phyloP scores from a whole-genome alignment of 139 green algal species.

The Chlamydomonas sp. region DNA sequence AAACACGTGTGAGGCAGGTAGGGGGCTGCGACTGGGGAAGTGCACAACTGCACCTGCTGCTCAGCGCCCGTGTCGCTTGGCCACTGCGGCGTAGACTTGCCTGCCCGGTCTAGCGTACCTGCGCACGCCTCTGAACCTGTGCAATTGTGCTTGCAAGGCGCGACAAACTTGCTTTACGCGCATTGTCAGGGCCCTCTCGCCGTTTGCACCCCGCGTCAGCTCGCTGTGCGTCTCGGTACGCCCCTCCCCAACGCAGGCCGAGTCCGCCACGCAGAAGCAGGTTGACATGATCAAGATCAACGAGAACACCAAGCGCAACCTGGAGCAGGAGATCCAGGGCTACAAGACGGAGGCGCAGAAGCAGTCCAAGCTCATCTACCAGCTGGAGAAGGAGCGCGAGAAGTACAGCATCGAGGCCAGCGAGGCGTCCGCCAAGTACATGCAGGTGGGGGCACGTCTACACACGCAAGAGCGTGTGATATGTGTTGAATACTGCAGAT shows the following conservation, averaged over 20 bases:
- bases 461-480: background rate
- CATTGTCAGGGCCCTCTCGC: too few species aligned
- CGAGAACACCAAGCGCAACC: constrained; percentile 85
- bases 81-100: too few species aligned
- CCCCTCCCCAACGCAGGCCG: constrained; percentile 56
- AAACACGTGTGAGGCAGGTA: too few species aligned
- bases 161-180: too few species aligned
- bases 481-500: too few species aligned
- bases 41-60: too few species aligned
- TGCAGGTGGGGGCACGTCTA: constrained; percentile 48
- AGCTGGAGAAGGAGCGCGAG: constrained; percentile 87
- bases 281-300: constrained; percentile 89
- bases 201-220: background rate
- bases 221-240: background rate
- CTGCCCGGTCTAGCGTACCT: too few species aligned
- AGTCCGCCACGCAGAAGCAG: constrained; percentile 86
- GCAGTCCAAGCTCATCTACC: constrained; percentile 73
- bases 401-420: constrained; percentile 84
- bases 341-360: constrained; percentile 85
- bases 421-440: constrained; percentile 79
- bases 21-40: too few species aligned
- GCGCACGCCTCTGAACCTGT: too few species aligned
- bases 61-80: too few species aligned
- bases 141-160: too few species aligned
- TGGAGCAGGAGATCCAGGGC: constrained; percentile 88